phyloP scores from a whole-genome alignment of 1,284 basidiomycete species.

The Mycena sp. region DNA sequence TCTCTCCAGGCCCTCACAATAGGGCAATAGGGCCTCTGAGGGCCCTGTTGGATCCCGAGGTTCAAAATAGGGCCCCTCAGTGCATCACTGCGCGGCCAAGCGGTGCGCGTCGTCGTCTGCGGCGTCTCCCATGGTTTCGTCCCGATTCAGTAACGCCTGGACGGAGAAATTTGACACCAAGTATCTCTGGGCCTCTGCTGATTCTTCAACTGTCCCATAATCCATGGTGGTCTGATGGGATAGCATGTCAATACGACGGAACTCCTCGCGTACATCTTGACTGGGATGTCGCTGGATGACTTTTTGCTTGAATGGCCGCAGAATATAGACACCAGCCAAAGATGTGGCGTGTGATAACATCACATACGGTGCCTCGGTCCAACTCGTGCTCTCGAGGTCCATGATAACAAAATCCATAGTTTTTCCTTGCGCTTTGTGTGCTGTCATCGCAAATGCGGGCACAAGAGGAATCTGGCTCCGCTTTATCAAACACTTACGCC shows the following conservation, averaged over 20 bases:
- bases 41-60: too few species aligned
- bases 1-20: too few species aligned
- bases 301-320: neutral
- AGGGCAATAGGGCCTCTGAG: too few species aligned
- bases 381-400: constrained; percentile 30
- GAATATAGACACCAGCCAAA: constrained; percentile 1
- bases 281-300: neutral
- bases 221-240: too few species aligned
- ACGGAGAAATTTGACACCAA: neutral
- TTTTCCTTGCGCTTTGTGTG: constrained; percentile 37
- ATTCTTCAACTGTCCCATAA: too few species aligned
- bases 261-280: neutral
- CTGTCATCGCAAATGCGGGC: constrained; percentile 37
- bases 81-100: too few species aligned
- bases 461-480: constrained; percentile 33
- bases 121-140: too few species aligned
- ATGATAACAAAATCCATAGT: constrained; percentile 32
- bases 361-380: constrained; percentile 36
- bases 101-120: too few species aligned
- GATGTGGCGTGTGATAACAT: constrained; percentile 24
- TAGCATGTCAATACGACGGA: too few species aligned
- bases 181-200: neutral
- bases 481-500: constrained; percentile 9
- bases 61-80: too few species aligned
- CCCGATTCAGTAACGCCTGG: neutral